Base-by-base conservation (phyloP, 108 stramenopile species). In the Hondaea fermentalgiana region DNA sequence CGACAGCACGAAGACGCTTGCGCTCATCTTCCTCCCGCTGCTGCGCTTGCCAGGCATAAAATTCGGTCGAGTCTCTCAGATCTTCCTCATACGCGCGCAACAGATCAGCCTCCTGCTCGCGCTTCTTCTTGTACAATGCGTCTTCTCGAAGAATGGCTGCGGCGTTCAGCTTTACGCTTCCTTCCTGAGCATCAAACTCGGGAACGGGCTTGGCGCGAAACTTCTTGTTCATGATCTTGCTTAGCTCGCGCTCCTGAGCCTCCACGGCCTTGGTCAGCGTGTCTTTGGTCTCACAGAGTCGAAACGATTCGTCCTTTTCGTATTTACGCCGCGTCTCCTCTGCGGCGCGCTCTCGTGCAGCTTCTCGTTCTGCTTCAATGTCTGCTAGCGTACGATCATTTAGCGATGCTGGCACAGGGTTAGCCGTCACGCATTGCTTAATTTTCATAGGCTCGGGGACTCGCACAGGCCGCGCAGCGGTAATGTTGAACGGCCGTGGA, bases 141-240 rank as follows among this genome's bases (percentile, higher is more conserved):
- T 94, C 95, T 72, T 95, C 95, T 10, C 95, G 83, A 45, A 94
- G 43, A 14, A 95, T 93, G 0, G 94, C 92, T 5, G 94, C 94
- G 0, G 92, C 88, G 88, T 94, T 95, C n/a, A 93, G 90, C 58
- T 91, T 87, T 14, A 95, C 92, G 25, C 89, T 57, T 0, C 93
- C 90, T 10, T 88, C 90, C 14, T 90, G 72, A 44, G 53, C 60
- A 35, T 89, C 57, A 45, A 72, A 87, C 49, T 92, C 55, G 3
- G 91, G 83, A 58, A 64, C 89, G 44, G 72, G 72, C 76, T 89
- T 49, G 87, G 89, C 49, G 87, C 72, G 14, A 42, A 89, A 89
- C 64, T 91, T 47, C 49, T 42, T 87, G 59, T 87, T 89, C 29
- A 17, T 12, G 4, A 87, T 29, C 60, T 90, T 64, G 87, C 92